Percentiles rank a stretch among this genome's conserved stretches.
Evolutionary conservation across 2,329 filamentous ascomycete species (phyloP).

Genomic region (Cordyceps militaris): DNA sequence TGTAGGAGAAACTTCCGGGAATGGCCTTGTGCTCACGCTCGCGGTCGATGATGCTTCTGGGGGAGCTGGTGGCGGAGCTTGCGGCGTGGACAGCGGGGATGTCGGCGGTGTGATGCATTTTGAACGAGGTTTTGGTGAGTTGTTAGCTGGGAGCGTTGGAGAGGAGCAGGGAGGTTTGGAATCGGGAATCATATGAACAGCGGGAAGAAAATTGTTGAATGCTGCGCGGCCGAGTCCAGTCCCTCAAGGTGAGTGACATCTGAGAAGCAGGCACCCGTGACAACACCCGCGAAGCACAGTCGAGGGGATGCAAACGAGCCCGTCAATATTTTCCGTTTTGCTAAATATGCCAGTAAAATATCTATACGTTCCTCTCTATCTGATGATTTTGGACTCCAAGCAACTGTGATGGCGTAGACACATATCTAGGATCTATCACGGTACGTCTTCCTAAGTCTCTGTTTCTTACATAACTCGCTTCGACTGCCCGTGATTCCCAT

Average conservation of each 20-base stretch:
- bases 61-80: background rate
- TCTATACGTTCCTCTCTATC: constrained; percentile 12
- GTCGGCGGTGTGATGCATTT: background rate
- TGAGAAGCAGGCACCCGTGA: background rate
- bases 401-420: background rate
- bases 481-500: constrained; percentile 11
- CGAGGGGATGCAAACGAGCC: constrained; percentile 7
- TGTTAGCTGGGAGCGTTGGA: background rate
- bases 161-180: too few species aligned
- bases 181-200: background rate
- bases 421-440: background rate
- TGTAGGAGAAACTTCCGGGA: constrained; percentile 24
- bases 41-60: constrained; percentile 7
- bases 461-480: constrained; percentile 4
- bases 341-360: constrained; percentile 12
- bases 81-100: background rate
- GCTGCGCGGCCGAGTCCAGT: background rate
- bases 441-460: background rate
- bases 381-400: constrained; percentile 12
- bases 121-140: background rate
- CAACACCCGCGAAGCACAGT: background rate
- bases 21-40: constrained; percentile 16
- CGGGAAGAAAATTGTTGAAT: background rate
- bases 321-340: constrained; percentile 6
- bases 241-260: background rate